Conservation (phyloP, 2,329 filamentous ascomycete species). For the Penicillium sp. region DNA sequence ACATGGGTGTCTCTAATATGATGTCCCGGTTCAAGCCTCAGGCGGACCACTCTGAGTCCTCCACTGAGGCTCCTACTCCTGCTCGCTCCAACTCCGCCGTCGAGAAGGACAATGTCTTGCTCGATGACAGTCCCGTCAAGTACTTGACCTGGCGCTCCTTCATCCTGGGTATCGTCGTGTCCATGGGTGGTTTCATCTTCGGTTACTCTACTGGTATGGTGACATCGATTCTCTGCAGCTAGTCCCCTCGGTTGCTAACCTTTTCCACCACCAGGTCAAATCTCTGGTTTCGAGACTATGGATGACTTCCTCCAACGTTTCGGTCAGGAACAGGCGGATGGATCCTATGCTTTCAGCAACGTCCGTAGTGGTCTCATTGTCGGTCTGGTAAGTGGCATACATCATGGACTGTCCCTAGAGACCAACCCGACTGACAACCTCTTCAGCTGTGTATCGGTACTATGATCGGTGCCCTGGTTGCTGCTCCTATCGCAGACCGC, state of each 20-base stretch:
- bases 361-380: constrained; percentile 40
- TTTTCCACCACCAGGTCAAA: constrained; percentile 38
- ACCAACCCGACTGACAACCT: no score
- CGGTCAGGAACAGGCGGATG: constrained; percentile 27
- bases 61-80: constrained; percentile 28
- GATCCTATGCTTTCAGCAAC: constrained; percentile 39
- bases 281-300: constrained; percentile 42
- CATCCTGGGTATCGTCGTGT: constrained; percentile 39
- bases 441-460: constrained; percentile 38
- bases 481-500: constrained; percentile 39
- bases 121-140: constrained; percentile 38
- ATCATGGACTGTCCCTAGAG: no score
- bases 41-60: constrained; percentile 23
- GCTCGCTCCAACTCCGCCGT: constrained; percentile 24
- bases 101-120: constrained; percentile 27
- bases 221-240: constrained; percentile 2
- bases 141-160: constrained; percentile 38
- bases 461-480: constrained; percentile 36
- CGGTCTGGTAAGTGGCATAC: constrained; percentile 30
- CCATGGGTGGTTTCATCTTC: constrained; percentile 43
- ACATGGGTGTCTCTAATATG: constrained; percentile 26
- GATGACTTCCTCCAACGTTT: constrained; percentile 39
- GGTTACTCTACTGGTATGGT: constrained; percentile 37
- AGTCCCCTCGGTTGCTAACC: no score
- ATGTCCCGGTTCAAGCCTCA: constrained; percentile 26